These are phyloP conservation scores for Pichia paraexigua DNA, from an alignment of 805 yeast species.

Conservation along the genomic window DNA sequence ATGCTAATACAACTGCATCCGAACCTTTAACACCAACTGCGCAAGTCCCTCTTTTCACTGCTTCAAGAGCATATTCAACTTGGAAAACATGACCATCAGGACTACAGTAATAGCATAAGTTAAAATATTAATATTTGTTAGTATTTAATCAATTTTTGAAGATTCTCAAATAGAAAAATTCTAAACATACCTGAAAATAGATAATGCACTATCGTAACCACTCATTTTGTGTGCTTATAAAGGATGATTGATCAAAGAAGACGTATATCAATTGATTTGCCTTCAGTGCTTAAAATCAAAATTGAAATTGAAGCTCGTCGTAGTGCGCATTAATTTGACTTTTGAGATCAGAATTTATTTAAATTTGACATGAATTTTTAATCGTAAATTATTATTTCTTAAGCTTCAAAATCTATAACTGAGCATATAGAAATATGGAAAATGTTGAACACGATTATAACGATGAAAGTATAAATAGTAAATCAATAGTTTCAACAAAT, in stretches of 20 bases:
- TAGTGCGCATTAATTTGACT: neutral
- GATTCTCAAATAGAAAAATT: neutral
- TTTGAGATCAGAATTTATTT: neutral
- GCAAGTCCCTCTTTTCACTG: slow-evolving; percentile 96
- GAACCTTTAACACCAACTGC: slow-evolving; percentile 95
- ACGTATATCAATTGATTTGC: neutral
- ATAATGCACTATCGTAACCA: slow-evolving; percentile 98
- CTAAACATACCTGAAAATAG: slow-evolving; percentile 83
- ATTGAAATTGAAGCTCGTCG: neutral
- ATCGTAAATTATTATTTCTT: too few relatives aligned
- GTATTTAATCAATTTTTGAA: neutral
- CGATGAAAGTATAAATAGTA: neutral
- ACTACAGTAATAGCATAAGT: slow-evolving; percentile 29
- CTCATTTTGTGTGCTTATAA: slow-evolving; percentile 49
- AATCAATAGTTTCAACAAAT: neutral
- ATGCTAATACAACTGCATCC: slow-evolving; percentile 84
- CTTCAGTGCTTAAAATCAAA: neutral
- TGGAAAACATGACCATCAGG: slow-evolving; percentile 99
- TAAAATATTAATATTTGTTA: neutral
- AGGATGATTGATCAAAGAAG: neutral
- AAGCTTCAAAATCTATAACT: neutral
- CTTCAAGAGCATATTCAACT: slow-evolving; percentile 96
- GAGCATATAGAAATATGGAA: neutral
- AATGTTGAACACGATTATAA: neutral
- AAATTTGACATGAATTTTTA: neutral